Conservation (phyloP, 73 alveolate genomes). For the Tetrahymena elliotti region DNA sequence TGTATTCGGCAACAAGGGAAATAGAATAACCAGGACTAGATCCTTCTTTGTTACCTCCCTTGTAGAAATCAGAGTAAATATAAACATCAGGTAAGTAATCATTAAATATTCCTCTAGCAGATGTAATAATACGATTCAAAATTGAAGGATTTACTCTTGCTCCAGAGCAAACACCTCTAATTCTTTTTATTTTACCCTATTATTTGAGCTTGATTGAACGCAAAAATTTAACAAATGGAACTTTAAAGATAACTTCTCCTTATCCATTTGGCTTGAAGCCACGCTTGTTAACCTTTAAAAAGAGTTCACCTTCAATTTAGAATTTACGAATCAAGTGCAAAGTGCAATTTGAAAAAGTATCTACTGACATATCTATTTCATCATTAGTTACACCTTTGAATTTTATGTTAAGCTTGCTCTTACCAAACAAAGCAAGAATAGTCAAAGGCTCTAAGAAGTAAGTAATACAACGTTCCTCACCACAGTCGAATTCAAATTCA, state of each 20-base stretch:
- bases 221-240: constrained; percentile 63
- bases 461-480: constrained; percentile 71
- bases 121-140: constrained; percentile 68
- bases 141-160: constrained; percentile 69
- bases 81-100: constrained; percentile 97
- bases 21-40: constrained; percentile 83
- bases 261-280: constrained; percentile 72
- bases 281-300: constrained; percentile 63
- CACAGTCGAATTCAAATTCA: constrained; percentile 51
- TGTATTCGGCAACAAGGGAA: constrained; percentile 82
- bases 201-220: constrained; percentile 67
- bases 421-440: constrained; percentile 80
- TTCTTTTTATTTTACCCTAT: constrained; percentile 85
- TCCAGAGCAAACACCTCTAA: constrained; percentile 84
- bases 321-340: constrained; percentile 62
- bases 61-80: constrained; percentile 76
- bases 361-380: constrained; percentile 68
- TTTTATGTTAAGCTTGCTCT: constrained; percentile 60
- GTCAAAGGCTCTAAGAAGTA: constrained; percentile 77
- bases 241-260: constrained; percentile 61
- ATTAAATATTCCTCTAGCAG: constrained; percentile 83
- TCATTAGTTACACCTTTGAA: constrained; percentile 84
- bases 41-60: constrained; percentile 67
- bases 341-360: constrained; percentile 36
- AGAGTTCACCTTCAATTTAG: constrained; percentile 73